Conservation (phyloP, 441 rosid species). For the Adansonia gregorii region DNA sequence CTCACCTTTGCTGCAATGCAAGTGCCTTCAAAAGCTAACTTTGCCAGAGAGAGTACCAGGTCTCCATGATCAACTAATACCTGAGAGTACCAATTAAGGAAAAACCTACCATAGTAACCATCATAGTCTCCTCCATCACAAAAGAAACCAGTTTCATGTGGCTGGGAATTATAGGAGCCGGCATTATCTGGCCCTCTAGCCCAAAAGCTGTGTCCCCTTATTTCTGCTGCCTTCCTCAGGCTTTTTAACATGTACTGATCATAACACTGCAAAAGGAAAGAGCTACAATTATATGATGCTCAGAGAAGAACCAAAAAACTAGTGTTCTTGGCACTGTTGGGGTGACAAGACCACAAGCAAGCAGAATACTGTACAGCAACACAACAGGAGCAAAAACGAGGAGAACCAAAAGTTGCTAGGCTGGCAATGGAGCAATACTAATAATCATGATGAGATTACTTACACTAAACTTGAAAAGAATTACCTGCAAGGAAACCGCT, state of each 20-base stretch:
- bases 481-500: not conserved
- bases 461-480: not conserved
- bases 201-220: constrained; percentile 82
- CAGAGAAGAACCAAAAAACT: constrained; percentile 1
- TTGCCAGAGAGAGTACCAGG: constrained; percentile 78
- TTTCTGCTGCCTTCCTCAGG: constrained; percentile 86
- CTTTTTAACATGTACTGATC: constrained; percentile 79
- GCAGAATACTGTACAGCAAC: not conserved
- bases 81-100: constrained; percentile 91
- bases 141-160: constrained; percentile 93
- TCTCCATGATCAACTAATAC: constrained; percentile 84
- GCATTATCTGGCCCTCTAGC: constrained; percentile 91
- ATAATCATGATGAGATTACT: constrained; percentile 6
- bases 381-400: constrained; percentile 9
- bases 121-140: constrained; percentile 97
- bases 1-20: constrained; percentile 84
- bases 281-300: not conserved
- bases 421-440: not conserved
- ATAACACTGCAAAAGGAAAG: constrained; percentile 65
- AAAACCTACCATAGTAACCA: constrained; percentile 88
- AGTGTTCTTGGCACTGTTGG: not conserved
- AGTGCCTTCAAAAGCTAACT: constrained; percentile 79
- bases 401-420: constrained; percentile 10
- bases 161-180: constrained; percentile 87
- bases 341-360: constrained; percentile 15